A percentile compares a stretch with the other conserved stretches of the same genome.
These are phyloP conservation scores for Tephrocybe sp. DNA, from an alignment of 768 basidiomycete genomes.

Conservation along the genomic window DNA sequence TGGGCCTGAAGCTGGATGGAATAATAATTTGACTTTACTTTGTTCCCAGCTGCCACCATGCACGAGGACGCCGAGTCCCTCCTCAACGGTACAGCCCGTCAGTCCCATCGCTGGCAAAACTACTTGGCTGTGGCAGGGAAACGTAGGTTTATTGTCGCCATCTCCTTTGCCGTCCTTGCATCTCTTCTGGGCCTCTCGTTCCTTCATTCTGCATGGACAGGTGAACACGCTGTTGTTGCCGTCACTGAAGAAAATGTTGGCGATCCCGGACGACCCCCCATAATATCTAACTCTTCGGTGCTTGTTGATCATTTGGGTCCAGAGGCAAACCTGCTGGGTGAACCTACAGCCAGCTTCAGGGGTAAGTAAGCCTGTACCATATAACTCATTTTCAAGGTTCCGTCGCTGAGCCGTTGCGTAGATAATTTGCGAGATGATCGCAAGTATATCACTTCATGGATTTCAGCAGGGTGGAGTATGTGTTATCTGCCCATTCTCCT, in stretches of 20 bases:
- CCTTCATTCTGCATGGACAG: slow-evolving; percentile 23
- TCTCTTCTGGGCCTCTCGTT: slow-evolving; percentile 26
- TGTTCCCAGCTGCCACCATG: too few relatives aligned
- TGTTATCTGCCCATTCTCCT: slow-evolving; percentile 14
- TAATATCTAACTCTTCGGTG: background rate
- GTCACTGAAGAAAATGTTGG: slow-evolving; percentile 3
- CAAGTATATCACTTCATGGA: slow-evolving; percentile 72
- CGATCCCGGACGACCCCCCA: background rate
- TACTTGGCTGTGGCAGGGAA: slow-evolving; percentile 9
- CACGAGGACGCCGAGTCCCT: too few relatives aligned
- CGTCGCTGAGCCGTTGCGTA: slow-evolving; percentile 21
- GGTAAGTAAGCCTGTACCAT: slow-evolving; percentile 31
- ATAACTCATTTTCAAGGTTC: background rate
- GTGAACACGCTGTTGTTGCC: slow-evolving; percentile 2
- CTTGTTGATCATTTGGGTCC: slow-evolving; percentile 18
- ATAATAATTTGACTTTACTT: too few relatives aligned
- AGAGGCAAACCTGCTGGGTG: slow-evolving; percentile 32
- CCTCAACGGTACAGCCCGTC: background rate
- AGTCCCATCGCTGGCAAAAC: slow-evolving; percentile 10
- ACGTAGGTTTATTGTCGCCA: slow-evolving; percentile 23
- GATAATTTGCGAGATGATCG: slow-evolving; percentile 61
- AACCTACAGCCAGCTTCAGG: slow-evolving; percentile 56
- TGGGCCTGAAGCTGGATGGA: too few relatives aligned
- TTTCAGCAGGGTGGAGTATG: slow-evolving; percentile 77
- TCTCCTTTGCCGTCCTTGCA: slow-evolving; percentile 26